Base-by-base conservation (phyloP, 805 yeast species). In the Starmerella apicola region DNA sequence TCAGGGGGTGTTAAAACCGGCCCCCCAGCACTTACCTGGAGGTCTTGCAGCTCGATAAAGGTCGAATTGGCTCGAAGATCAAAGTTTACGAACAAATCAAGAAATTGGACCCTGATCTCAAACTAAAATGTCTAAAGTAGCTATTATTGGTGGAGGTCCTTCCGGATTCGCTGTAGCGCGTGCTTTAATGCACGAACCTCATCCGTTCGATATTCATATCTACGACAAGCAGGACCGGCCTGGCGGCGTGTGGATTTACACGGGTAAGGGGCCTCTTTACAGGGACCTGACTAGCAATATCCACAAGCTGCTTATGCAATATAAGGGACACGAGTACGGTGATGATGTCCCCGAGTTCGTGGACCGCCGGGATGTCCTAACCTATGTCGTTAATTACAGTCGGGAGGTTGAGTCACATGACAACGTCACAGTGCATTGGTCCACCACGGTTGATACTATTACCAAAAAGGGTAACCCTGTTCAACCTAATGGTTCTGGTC, bases 241-340 rank as follows among this genome's bases (percentile, higher is more conserved):
- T n/a, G 94, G 94, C 12, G 95, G 95, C 0, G 61, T 82, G 8
- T 83, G 95, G 95, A 71, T 74, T 53, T 78, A 72, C 51, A 66
- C 63, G 40, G 63, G 55, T 39, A 45, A 41, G 49, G 61, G 50
- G 10, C 73, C 86, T 0, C 72, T 79, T 53, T 82, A 82, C 55
- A 71, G 74, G 36, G 56, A 63, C 31, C 60, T 82, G 42, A 85
- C 78, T 54, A 79, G 93, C 5, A 82, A 82, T 53, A 71, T 81
- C 20, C 74, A 76, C 24, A 66, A 67, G 33, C 64, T 64, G 23
- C 55, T 81, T 36, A 83, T 84, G 94, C 76, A 73, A 38, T 82
- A 68, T 50, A 66, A 67, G 32, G 70, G 64, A 34, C 57, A 58
- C 23, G 74, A 74, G 13, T 78, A 74, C 50, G 67, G 68, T 3